These are phyloP conservation scores for Pittosporum tobira DNA, from an alignment of 129 eudicot species.

Conservation along the genomic window DNA sequence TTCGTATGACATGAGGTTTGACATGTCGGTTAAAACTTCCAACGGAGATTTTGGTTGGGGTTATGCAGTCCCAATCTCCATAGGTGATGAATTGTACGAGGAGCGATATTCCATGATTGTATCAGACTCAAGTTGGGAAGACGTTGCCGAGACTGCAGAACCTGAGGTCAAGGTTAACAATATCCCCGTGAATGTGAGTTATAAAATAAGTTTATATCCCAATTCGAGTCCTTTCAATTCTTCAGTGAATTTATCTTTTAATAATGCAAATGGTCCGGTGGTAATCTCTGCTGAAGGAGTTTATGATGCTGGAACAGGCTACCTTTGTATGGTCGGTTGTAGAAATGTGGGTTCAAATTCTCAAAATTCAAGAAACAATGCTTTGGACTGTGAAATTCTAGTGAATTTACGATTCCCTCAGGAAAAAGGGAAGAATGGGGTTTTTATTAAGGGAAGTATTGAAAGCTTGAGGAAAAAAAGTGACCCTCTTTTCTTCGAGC, in stretches of 20 bases:
- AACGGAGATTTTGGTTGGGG: constrained; percentile 33
- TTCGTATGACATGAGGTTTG: constrained; percentile 48
- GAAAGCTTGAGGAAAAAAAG: constrained; percentile 35
- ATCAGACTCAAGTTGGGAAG: constrained; percentile 1
- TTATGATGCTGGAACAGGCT: constrained; percentile 48
- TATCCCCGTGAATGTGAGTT: constrained; percentile 39
- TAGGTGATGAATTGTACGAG: constrained; percentile 27
- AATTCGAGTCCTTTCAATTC: constrained; percentile 13
- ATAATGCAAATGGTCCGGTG: constrained; percentile 2
- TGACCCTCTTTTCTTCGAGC: constrained; percentile 48
- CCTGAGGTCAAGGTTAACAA: neutral
- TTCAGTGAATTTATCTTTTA: constrained; percentile 14
- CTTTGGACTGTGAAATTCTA: constrained; percentile 54
- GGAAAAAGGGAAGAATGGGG: constrained; percentile 9
- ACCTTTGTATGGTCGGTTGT: constrained; percentile 72
- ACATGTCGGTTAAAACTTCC: constrained; percentile 29
- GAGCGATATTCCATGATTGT: neutral
- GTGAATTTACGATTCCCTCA: constrained; percentile 45
- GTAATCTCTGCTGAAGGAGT: constrained; percentile 66
- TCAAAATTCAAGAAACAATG: neutral
- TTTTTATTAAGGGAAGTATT: constrained; percentile 44
- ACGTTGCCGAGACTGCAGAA: neutral
- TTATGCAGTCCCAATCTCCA: constrained; percentile 31
- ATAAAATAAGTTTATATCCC: constrained; percentile 23
- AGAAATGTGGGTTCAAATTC: constrained; percentile 13